phyloP scores from a whole-genome alignment of 371 early-diverging fungal species.

The Gilbertella persicaria region DNA sequence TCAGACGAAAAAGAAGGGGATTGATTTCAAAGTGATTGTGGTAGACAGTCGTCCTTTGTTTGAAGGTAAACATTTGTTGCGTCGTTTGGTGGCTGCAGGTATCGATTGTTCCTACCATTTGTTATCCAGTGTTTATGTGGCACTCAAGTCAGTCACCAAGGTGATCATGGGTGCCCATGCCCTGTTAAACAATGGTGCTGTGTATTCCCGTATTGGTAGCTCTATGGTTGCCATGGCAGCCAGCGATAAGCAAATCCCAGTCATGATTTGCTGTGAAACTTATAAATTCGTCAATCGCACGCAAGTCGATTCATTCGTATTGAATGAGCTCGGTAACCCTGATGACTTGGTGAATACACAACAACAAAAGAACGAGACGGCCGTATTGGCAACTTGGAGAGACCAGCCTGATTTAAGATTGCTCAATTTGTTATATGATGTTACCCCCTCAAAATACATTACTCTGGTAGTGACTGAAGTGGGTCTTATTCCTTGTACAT shows the following conservation, averaged over 20 bases:
- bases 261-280: constrained; percentile 94
- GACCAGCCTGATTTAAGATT: constrained; percentile 72
- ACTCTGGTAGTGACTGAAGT: constrained; percentile 92
- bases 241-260: constrained; percentile 85
- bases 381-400: constrained; percentile 65
- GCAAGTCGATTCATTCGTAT: constrained; percentile 93
- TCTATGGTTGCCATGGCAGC: constrained; percentile 93
- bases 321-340: constrained; percentile 92
- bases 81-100: constrained; percentile 65
- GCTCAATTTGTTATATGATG: constrained; percentile 89
- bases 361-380: constrained; percentile 13
- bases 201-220: constrained; percentile 92
- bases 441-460: constrained; percentile 93
- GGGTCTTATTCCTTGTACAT: constrained; percentile 93
- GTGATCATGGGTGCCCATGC: constrained; percentile 94
- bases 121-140: constrained; percentile 67
- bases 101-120: constrained; percentile 80
- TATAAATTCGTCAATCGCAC: constrained; percentile 95
- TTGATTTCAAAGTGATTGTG: constrained; percentile 90
- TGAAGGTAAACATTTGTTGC: constrained; percentile 80
- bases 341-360: constrained; percentile 74
- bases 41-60: constrained; percentile 90
- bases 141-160: constrained; percentile 87
- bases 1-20: constrained; percentile 75
- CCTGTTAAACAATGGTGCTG: constrained; percentile 89